Conservation (phyloP, 1,284 basidiomycete genomes). For the Austroboletus rostrupii region DNA sequence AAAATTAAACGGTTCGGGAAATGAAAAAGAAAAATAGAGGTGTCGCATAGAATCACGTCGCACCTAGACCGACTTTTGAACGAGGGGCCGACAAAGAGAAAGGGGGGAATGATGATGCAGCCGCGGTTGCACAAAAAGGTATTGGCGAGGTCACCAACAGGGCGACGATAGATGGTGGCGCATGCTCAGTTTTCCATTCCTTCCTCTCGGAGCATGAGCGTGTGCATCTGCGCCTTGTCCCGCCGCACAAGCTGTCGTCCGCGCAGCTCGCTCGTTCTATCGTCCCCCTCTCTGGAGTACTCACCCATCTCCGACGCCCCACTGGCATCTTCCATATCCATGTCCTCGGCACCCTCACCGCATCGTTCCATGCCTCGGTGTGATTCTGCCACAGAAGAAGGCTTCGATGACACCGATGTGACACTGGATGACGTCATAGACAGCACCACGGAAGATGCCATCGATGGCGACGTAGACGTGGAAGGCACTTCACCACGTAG, state of each 20-base stretch:
- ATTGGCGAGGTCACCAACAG: neutral
- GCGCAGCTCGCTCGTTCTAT: slow-evolving; percentile 8
- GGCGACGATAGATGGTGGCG: neutral
- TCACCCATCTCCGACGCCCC: neutral
- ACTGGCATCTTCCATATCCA: slow-evolving; percentile 22
- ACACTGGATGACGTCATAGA: slow-evolving; percentile 16
- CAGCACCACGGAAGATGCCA: slow-evolving; percentile 16
- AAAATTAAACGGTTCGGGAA: neutral
- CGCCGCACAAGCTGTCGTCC: slow-evolving; percentile 21
- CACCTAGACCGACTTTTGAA: neutral
- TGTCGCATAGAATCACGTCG: neutral
- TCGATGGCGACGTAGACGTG: slow-evolving; percentile 18
- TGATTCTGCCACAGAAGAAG: slow-evolving; percentile 10
- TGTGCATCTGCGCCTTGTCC: slow-evolving; percentile 6
- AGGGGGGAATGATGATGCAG: no score
- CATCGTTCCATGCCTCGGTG: neutral
- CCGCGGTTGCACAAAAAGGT: neutral
- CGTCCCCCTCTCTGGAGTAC: neutral
- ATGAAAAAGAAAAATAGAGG: neutral
- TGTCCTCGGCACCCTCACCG: slow-evolving; percentile 7
- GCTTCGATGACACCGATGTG: slow-evolving; percentile 10
- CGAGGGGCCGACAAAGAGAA: neutral
- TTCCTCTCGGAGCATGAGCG: slow-evolving; percentile 6
- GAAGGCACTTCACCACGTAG: slow-evolving; percentile 16
- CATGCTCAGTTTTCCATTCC: slow-evolving; percentile 18